Conservation (phyloP, 805 yeast genomes). For the Metschnikowia similis region DNA sequence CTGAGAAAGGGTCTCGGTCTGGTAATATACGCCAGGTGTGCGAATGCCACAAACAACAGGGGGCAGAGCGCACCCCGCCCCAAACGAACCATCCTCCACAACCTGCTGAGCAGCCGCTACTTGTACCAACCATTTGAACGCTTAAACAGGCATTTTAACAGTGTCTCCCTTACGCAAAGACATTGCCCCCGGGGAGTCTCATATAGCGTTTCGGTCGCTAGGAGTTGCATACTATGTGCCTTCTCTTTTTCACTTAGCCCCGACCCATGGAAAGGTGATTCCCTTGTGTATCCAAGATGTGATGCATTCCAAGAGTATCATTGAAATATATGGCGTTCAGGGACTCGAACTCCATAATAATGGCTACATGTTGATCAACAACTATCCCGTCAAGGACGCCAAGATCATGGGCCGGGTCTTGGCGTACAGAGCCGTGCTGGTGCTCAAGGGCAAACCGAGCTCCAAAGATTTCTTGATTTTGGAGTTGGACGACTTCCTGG, state of each 20-base stretch:
- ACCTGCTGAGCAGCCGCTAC: neutral
- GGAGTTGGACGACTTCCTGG: conserved; percentile 34
- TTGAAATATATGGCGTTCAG: conserved; percentile 16
- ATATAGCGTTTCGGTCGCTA: conserved; percentile 26
- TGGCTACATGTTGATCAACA: conserved; percentile 21
- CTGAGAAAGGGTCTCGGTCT: too few species aligned
- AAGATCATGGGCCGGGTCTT: conserved; percentile 27
- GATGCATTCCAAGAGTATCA: conserved; percentile 8
- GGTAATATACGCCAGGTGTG: too few species aligned
- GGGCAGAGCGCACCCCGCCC: neutral
- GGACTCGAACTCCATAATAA: conserved; percentile 12
- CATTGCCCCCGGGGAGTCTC: conserved; percentile 33
- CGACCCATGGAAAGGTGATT: conserved; percentile 17
- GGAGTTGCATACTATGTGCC: conserved; percentile 29
- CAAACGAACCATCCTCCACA: too few species aligned
- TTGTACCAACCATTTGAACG: neutral
- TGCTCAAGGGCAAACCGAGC: neutral
- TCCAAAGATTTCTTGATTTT: conserved; percentile 16
- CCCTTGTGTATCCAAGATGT: conserved; percentile 33
- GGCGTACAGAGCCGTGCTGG: conserved; percentile 7
- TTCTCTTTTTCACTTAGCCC: conserved; percentile 31
- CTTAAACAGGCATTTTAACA: conserved; percentile 4
- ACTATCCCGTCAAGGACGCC: conserved; percentile 30
- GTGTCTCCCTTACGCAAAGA: conserved; percentile 16
- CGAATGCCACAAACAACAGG: neutral